phyloP scores from a whole-genome alignment of 2,329 filamentous ascomycete genomes.

The Penicillium freii region DNA sequence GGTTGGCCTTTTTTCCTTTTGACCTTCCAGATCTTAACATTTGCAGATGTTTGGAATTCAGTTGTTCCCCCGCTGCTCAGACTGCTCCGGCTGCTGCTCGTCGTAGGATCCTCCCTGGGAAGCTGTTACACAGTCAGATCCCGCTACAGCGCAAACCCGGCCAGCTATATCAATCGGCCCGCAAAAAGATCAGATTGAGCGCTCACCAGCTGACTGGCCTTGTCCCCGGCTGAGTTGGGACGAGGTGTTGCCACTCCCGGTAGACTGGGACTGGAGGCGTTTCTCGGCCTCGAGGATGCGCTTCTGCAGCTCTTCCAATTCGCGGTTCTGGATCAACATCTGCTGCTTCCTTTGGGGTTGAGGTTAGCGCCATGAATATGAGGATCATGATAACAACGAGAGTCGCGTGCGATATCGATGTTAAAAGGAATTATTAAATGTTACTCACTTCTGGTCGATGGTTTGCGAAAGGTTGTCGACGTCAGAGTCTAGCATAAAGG shows the following conservation, averaged over 20 bases:
- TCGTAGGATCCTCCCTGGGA: constrained; percentile 11
- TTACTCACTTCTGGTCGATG: constrained; percentile 74
- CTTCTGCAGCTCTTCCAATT: constrained; percentile 82
- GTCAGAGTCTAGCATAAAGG: constrained; percentile 83
- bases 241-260: constrained; percentile 14
- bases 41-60: constrained; percentile 1
- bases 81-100: constrained; percentile 8
- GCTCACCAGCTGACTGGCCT: constrained; percentile 24
- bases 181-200: constrained; percentile 17
- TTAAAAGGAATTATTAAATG: constrained; percentile 22
- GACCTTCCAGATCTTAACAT: not conserved
- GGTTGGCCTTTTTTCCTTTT: not conserved
- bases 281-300: constrained; percentile 82
- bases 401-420: not conserved
- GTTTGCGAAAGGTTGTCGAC: constrained; percentile 70
- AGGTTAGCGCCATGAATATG: not conserved
- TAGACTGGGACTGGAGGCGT: constrained; percentile 56
- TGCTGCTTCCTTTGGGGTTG: constrained; percentile 69
- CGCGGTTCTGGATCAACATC: constrained; percentile 69
- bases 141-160: constrained; percentile 4
- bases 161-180: constrained; percentile 8
- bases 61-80: constrained; percentile 12
- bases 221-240: constrained; percentile 11
- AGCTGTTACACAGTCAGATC: constrained; percentile 18
- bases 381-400: not conserved